phyloP scores from a whole-genome alignment of 768 basidiomycete species.

The Lactarius psammicola region DNA sequence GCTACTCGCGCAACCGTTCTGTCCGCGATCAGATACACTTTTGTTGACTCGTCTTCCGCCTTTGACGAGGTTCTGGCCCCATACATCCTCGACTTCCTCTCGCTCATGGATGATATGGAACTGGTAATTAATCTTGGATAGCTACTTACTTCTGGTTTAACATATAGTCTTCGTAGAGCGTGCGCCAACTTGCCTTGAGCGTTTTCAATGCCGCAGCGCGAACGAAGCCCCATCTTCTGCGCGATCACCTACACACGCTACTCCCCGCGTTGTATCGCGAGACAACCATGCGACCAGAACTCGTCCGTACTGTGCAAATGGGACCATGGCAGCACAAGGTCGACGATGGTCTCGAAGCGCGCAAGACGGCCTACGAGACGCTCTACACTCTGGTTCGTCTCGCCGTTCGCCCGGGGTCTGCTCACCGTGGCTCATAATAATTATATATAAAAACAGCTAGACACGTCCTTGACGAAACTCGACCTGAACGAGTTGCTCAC shows the following conservation, averaged over 20 bases:
- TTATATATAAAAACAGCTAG: slow-evolving; percentile 55
- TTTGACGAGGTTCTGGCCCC: slow-evolving; percentile 92
- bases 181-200: slow-evolving; percentile 85
- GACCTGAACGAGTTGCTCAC: slow-evolving; percentile 84
- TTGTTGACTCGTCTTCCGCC: slow-evolving; percentile 78
- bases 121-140: slow-evolving; percentile 51
- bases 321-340: slow-evolving; percentile 97
- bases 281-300: slow-evolving; percentile 71
- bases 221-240: slow-evolving; percentile 88
- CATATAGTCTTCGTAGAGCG: slow-evolving; percentile 53
- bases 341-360: slow-evolving; percentile 93
- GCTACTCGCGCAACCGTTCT: slow-evolving; percentile 84
- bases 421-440: slow-evolving; percentile 4
- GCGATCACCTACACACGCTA: slow-evolving; percentile 74
- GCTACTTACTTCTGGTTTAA: not conserved
- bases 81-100: slow-evolving; percentile 87
- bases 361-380: slow-evolving; percentile 97
- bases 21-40: slow-evolving; percentile 87
- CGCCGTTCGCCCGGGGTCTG: not conserved
- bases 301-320: slow-evolving; percentile 93
- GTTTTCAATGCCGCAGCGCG: slow-evolving; percentile 93
- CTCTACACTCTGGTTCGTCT: slow-evolving; percentile 87
- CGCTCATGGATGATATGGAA: slow-evolving; percentile 84
- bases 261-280: slow-evolving; percentile 85
- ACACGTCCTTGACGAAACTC: slow-evolving; percentile 85